Conservation (phyloP, 2,329 filamentous ascomycete species). For the Xylariaceae sp. region DNA sequence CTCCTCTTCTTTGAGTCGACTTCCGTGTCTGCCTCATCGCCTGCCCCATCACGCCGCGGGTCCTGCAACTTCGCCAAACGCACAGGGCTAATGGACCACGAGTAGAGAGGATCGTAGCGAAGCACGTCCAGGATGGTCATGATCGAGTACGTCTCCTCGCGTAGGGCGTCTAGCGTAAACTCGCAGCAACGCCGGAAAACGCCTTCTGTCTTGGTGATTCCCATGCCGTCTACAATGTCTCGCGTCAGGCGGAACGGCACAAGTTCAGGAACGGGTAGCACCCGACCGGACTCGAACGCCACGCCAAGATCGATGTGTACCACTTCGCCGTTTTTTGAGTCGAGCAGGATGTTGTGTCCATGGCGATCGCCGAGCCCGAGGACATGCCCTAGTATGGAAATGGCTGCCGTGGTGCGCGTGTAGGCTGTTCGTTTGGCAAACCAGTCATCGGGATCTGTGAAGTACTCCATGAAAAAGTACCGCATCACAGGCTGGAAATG, state of each 20-base stretch:
- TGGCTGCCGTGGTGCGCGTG: conserved; percentile 85
- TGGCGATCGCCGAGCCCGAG: conserved; percentile 91
- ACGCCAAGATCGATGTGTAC: conserved; percentile 97
- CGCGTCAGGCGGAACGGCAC: conserved; percentile 93
- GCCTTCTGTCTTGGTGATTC: conserved; percentile 88
- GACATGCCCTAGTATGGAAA: conserved; percentile 90
- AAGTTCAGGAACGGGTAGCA: conserved; percentile 91
- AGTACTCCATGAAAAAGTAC: conserved; percentile 96
- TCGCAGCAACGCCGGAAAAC: conserved; percentile 98
- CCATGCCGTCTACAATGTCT: conserved; percentile 96
- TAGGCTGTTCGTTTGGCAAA: conserved; percentile 85
- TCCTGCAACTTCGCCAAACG: conserved; percentile 61
- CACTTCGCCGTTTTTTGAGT: conserved; percentile 83
- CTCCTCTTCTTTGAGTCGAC: conserved; percentile 39
- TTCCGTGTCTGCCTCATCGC: conserved; percentile 36
- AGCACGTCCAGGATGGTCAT: conserved; percentile 98
- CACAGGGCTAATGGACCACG: conserved; percentile 79
- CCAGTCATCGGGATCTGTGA: conserved; percentile 92
- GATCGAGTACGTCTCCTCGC: conserved; percentile 94
- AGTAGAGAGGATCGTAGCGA: conserved; percentile 95
- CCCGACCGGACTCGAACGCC: conserved; percentile 90
- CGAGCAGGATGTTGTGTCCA: conserved; percentile 93
- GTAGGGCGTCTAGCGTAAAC: conserved; percentile 88
- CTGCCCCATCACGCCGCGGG: conserved; percentile 46
- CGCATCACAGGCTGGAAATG: conserved; percentile 89